Base-by-base conservation (phyloP, 306 rosid species). In the Cicer chorassanicum region DNA sequence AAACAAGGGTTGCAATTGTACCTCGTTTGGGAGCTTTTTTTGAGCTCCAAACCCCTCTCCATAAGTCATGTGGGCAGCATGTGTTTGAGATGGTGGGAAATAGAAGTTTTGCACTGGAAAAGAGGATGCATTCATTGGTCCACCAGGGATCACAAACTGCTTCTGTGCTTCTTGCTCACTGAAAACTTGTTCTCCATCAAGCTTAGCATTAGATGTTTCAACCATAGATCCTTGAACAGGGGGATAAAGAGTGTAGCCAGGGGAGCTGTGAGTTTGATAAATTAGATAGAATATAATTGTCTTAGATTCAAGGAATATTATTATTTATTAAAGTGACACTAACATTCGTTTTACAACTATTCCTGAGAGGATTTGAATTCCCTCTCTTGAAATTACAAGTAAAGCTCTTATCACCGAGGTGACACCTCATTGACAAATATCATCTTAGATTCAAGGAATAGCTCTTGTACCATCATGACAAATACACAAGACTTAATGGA, bases 11-110 rank as follows among this genome's bases (percentile, higher is more conserved):
- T 4, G 43, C 66, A 75, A 53, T 4, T 15, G 36, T 85, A 93
- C 98, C 98, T 89, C 87, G 46, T 87, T 88, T 80, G 86, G 97
- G 73, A 89, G 76, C 75, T 73, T 85, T 80, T 34, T 82, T 57
- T 89, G 93, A 64, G 86, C 88, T 81, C 72, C 85, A 77, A 77
- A 71, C 72, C 80, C 84, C 70, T 81, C 87, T 45, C 78, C 79
- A 54, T 73, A n/a, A 61, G 70, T 82, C 78, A 44, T 39, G 41
- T 73, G 45, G 46, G 80, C 51, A 46, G 81, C 86, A 18, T 70
- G 76, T 61, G 79, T 42, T 51, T 77, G 87, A 11, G 76, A 77
- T 74, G 94, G 86, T 82, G 76, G 82, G 78, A 91, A 80, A 68
- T 76, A 36, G 45, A 82, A 60, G 48, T 46, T 72, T 49, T 83